Evolutionary conservation across 140 eudicot species (phyloP).

Genomic region (Cichorium intybus): DNA sequence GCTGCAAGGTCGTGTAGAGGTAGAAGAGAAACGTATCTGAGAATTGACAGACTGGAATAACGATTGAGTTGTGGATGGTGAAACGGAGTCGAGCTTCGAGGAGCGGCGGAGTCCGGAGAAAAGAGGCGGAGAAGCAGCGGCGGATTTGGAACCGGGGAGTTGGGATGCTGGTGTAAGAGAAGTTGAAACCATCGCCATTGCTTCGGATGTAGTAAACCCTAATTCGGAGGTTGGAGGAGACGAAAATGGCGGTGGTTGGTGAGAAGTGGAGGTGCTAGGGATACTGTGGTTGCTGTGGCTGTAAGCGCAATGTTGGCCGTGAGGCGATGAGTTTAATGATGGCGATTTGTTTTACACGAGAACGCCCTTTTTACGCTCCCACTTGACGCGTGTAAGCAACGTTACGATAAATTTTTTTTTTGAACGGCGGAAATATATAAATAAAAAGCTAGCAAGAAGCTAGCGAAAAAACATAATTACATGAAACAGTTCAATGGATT

Average conservation of each 20-base stretch:
- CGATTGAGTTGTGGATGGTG: constrained; percentile 44
- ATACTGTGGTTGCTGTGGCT: constrained; percentile 23
- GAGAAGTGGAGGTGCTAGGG: constrained; percentile 9
- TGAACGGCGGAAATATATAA: no score
- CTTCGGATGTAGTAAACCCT: constrained; percentile 11
- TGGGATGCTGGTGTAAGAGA: constrained; percentile 53
- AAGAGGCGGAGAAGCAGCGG: constrained; percentile 38
- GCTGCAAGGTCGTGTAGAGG: constrained; percentile 41
- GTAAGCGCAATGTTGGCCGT: constrained; percentile 15
- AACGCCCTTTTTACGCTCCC: constrained; percentile 11
- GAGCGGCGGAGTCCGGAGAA: constrained; percentile 74
- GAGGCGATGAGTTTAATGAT: constrained; percentile 37
- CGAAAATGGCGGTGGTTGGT: constrained; percentile 25
- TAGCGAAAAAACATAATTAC: no score
- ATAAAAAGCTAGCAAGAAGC: no score
- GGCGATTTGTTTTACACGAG: background rate
- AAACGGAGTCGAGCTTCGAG: constrained; percentile 47
- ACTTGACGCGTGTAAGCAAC: constrained; percentile 25
- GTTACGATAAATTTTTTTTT: no score
- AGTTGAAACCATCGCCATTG: constrained; percentile 80
- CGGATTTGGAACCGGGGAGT: constrained; percentile 45
- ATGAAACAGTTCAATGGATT: no score
- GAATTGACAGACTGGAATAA: constrained; percentile 55
- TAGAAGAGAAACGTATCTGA: constrained; percentile 51
- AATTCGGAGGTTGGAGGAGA: constrained; percentile 6